Percentiles rank a stretch among this genome's conserved stretches.
Evolutionary conservation across 148 eudicot genomes (phyloP).

Genomic region (Vaccinium corymbosum): DNA sequence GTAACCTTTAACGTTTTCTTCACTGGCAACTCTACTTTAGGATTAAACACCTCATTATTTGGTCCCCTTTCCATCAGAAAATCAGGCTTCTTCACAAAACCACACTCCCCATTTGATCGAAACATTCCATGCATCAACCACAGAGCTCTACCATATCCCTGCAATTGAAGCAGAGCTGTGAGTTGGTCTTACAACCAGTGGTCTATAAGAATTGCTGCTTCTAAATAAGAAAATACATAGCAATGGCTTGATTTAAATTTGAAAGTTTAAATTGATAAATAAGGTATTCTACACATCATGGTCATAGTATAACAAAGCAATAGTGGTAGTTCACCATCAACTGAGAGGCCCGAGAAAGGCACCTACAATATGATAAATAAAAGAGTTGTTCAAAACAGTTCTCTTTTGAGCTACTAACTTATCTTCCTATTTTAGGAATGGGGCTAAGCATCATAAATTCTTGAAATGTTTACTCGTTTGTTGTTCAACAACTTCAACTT

Average conservation of each 20-base stretch:
- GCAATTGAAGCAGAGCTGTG: slow-evolving; percentile 13
- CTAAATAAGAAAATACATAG: neutral
- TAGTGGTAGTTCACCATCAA: neutral
- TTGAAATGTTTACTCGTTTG: neutral
- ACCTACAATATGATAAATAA: neutral
- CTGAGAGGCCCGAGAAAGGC: neutral
- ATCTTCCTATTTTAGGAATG: neutral
- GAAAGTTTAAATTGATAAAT: neutral
- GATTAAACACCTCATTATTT: slow-evolving; percentile 53
- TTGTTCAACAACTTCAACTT: slow-evolving; percentile 2
- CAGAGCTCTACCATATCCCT: slow-evolving; percentile 79
- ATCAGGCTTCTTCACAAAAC: slow-evolving; percentile 78
- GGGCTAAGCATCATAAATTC: neutral
- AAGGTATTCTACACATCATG: neutral
- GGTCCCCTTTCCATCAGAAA: slow-evolving; percentile 40
- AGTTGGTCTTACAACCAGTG: slow-evolving; percentile 6
- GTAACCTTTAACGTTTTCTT: slow-evolving; percentile 65
- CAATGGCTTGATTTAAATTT: neutral
- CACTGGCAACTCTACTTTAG: slow-evolving; percentile 44
- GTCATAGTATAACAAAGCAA: neutral
- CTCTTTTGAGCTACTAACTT: neutral
- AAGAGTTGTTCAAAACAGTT: neutral
- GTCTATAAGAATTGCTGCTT: neutral
- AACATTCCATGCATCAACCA: slow-evolving; percentile 94
- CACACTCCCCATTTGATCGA: slow-evolving; percentile 75